Evolutionary conservation across 1,284 basidiomycete genomes (phyloP), one percentile per base, ranked within the genome.

Genomic region (Dichomitus squalens): DNA sequence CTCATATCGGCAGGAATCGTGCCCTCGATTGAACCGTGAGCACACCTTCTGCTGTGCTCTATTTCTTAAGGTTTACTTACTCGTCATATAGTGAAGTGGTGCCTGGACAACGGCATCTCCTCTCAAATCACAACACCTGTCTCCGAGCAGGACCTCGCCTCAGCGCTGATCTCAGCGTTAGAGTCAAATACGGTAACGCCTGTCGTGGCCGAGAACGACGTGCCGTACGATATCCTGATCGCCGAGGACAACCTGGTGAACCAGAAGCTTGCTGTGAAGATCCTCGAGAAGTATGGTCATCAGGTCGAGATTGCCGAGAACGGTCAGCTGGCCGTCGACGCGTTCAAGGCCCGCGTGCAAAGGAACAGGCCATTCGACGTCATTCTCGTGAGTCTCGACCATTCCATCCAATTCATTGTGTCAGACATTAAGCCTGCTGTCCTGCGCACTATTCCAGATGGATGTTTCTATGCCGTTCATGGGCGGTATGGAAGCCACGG

Each of bases 181-280:
- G 97, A 99, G 72, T 93, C 92, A 52, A 95, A 95, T 68, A 88
- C 95, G 41, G 87, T 92, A 50, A 92, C 88, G 61, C 92, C 93
- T 0, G 90, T 84, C 61, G 86, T 85, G 47, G 87, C 80, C 54
- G 88, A 85, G 31, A 93, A 90, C 72, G 93, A 98, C 66, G 84
- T 93, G 18, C 84, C 88, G 6, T 95, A 94, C 74, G 93, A 93
- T 72, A 96, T 98, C 62, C 81, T 99, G n/a, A 84, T 99, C 7
- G 96, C 96, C 0, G 96, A 99, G 73, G 97, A 99, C 74, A 99
- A 99, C 69, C 78, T 96, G 64, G 96, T 99, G 61, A 99, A 99
- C 77, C 96, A 99, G 79, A 94, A 95, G 72, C 76, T 99, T 6
- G 97, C 97, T 0, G 92, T 97, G 66, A 98, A 98, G 81, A 94